These are phyloP conservation scores for Fusarium setosum DNA, from an alignment of 2,329 filamentous ascomycete species.

Conservation along the genomic window DNA sequence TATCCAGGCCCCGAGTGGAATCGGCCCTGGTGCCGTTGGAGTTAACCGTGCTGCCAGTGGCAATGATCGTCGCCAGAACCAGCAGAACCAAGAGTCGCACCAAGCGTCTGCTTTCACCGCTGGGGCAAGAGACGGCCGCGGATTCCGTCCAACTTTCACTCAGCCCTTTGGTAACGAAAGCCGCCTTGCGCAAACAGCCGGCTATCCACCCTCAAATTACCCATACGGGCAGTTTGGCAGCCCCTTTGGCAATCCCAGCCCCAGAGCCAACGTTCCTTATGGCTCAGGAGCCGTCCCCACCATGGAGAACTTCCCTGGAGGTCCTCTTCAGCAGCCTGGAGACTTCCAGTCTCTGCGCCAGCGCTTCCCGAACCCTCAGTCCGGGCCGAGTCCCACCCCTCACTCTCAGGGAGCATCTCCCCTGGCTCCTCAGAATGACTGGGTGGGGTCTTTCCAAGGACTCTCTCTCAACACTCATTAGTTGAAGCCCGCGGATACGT, in stretches of 20 bases:
- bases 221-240: constrained; percentile 47
- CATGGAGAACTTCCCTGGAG: constrained; percentile 45
- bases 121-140: constrained; percentile 51
- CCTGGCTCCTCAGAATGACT: constrained; percentile 65
- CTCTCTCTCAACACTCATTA: constrained; percentile 76
- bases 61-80: constrained; percentile 61
- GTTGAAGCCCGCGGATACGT: constrained; percentile 27
- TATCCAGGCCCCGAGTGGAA: constrained; percentile 74
- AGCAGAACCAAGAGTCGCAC: constrained; percentile 51
- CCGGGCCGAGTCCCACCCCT: constrained; percentile 48
- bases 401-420: constrained; percentile 54
- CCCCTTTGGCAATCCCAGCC: constrained; percentile 49
- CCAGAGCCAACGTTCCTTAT: constrained; percentile 45
- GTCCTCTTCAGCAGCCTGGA: constrained; percentile 49
- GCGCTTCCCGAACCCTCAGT: constrained; percentile 58
- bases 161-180: constrained; percentile 57
- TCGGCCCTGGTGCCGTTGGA: constrained; percentile 74
- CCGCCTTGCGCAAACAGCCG: constrained; percentile 50
- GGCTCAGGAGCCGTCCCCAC: constrained; percentile 42
- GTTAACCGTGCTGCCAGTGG: constrained; percentile 58
- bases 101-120: constrained; percentile 51
- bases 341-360: constrained; percentile 61
- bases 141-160: constrained; percentile 56
- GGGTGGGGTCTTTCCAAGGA: constrained; percentile 74
- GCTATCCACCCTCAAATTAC: constrained; percentile 51